These are phyloP conservation scores for Candida anglica DNA, from an alignment of 805 yeast species.

Conservation along the genomic window DNA sequence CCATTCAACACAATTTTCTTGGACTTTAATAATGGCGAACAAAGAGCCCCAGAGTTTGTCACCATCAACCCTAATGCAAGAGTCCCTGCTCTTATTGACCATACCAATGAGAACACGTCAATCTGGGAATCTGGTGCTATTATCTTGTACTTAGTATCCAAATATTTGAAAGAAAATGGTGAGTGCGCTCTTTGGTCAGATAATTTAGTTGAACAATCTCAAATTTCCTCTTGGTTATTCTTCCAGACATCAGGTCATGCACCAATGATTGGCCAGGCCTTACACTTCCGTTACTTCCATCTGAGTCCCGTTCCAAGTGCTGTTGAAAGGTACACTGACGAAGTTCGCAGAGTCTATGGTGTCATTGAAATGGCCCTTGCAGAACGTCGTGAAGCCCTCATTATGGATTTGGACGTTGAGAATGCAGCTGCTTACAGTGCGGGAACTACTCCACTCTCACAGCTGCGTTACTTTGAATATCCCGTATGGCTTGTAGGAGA, in stretches of 20 bases:
- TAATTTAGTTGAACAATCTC: constrained; percentile 74
- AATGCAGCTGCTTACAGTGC: constrained; percentile 84
- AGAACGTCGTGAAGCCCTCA: constrained; percentile 83
- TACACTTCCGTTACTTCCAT: constrained; percentile 90
- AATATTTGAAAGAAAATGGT: constrained; percentile 58
- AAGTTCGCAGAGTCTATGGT: constrained; percentile 88
- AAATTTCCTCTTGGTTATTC: constrained; percentile 83
- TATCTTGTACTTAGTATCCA: constrained; percentile 73
- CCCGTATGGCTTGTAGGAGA: constrained; percentile 97
- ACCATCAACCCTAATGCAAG: constrained; percentile 95
- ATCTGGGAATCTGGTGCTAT: constrained; percentile 97
- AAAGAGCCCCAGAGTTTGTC: constrained; percentile 89
- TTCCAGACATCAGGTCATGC: constrained; percentile 97
- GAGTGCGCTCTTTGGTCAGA: constrained; percentile 77
- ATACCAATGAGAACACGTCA: constrained; percentile 70
- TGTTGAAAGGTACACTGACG: constrained; percentile 80
- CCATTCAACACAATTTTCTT: constrained; percentile 77
- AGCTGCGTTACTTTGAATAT: constrained; percentile 81
- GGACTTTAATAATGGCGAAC: constrained; percentile 87
- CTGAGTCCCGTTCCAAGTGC: constrained; percentile 83
- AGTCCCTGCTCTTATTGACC: constrained; percentile 92
- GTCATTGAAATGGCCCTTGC: constrained; percentile 94
- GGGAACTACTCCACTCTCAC: constrained; percentile 83
- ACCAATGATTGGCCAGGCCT: constrained; percentile 97
- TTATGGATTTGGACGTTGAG: constrained; percentile 84